phyloP scores from a whole-genome alignment of 2,329 filamentous ascomycete genomes.

The Ceratocystis huliohia region DNA sequence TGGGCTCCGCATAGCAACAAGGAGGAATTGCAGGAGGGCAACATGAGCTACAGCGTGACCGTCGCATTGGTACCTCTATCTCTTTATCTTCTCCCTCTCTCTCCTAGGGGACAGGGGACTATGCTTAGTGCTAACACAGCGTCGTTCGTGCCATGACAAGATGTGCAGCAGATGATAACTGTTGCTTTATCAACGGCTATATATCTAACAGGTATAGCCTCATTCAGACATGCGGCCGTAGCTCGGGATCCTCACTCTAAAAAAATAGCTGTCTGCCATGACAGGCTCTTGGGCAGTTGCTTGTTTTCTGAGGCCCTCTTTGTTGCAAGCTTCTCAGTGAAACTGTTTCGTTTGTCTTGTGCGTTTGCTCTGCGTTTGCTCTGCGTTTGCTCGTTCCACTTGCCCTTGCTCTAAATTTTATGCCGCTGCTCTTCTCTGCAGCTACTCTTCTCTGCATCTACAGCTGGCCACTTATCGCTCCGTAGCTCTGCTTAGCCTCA shows the following conservation, averaged over 20 bases:
- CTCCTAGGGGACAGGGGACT: too few relatives aligned
- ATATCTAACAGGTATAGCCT: background rate
- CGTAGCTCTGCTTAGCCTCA: background rate
- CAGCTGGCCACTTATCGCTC: background rate
- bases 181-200: background rate
- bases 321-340: background rate
- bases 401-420: background rate
- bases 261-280: background rate
- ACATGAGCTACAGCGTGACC: background rate
- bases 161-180: background rate
- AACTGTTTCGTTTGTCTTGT: slow-evolving; percentile 1
- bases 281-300: background rate
- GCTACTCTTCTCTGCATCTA: background rate
- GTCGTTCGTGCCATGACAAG: too few relatives aligned
- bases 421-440: background rate
- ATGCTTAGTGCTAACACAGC: too few relatives aligned
- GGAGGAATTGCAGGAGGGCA: background rate
- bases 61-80: background rate
- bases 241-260: background rate
- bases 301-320: slow-evolving; percentile 3
- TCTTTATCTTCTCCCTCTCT: background rate
- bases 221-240: background rate
- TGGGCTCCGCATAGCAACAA: background rate
- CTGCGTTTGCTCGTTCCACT: background rate
- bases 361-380: background rate